Conservation (phyloP, 1,139 yeast species). For the Candida mesenterica region DNA sequence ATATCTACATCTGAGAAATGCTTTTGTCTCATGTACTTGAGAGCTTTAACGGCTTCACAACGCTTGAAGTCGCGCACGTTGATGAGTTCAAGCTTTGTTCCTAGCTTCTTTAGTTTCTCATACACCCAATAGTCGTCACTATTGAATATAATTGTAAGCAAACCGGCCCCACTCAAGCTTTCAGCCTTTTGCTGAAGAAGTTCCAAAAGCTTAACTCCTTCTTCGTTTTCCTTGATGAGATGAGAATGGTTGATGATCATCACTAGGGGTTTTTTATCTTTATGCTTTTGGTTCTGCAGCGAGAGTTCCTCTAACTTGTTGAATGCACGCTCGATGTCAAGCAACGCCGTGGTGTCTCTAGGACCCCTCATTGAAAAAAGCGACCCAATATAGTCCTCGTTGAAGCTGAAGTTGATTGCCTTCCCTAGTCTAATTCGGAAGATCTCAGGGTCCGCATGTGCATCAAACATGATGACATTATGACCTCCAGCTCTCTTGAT, state of each 20-base stretch:
- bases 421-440: slow-evolving; percentile 74
- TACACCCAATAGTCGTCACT: slow-evolving; percentile 89
- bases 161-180: slow-evolving; percentile 69
- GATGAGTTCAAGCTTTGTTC: slow-evolving; percentile 72
- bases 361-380: slow-evolving; percentile 83
- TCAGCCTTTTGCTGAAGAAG: slow-evolving; percentile 83
- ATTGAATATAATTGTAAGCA: slow-evolving; percentile 73
- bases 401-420: slow-evolving; percentile 70
- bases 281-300: slow-evolving; percentile 42
- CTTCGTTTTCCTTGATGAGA: slow-evolving; percentile 69
- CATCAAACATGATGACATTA: slow-evolving; percentile 73
- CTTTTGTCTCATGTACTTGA: slow-evolving; percentile 50
- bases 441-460: slow-evolving; percentile 85
- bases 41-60: slow-evolving; percentile 54
- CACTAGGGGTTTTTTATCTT: slow-evolving; percentile 58
- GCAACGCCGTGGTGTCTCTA: slow-evolving; percentile 76
- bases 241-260: slow-evolving; percentile 75
- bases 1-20: slow-evolving; percentile 35
- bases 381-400: slow-evolving; percentile 81
- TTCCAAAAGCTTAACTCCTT: slow-evolving; percentile 70
- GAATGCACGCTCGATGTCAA: slow-evolving; percentile 83
- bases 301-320: slow-evolving; percentile 65
- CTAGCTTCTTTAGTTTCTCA: slow-evolving; percentile 68
- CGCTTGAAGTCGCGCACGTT: slow-evolving; percentile 68
- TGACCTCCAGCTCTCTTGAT: slow-evolving; percentile 63